Percentiles rank a stretch among this genome's conserved stretches.
Evolutionary conservation across 176 grass and related monocot species (phyloP).

Genomic region (Ananas comosus): DNA sequence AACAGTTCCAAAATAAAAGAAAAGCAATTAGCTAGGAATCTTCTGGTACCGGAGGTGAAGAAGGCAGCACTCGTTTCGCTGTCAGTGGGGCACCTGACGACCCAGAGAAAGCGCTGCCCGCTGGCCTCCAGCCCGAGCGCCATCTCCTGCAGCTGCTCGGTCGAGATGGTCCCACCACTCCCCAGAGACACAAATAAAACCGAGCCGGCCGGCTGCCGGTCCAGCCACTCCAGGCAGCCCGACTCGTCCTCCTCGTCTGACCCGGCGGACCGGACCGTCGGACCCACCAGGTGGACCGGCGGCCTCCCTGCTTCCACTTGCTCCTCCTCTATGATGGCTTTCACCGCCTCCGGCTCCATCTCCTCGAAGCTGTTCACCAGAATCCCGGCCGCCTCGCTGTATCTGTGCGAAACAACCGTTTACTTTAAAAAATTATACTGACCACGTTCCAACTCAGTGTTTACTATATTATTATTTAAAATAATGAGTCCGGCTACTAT

Average conservation of each 20-base stretch:
- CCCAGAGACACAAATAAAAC: conserved; percentile 61
- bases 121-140: conserved; percentile 53
- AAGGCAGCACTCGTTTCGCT: conserved; percentile 14
- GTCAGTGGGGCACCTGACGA: conserved; percentile 32
- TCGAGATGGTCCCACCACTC: conserved; percentile 50
- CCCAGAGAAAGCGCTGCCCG: conserved; percentile 58
- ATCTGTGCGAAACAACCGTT: not conserved
- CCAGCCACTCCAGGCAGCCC: conserved; percentile 52
- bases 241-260: not conserved
- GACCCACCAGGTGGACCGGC: conserved; percentile 38
- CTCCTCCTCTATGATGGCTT: not conserved
- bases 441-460: too few relatives aligned
- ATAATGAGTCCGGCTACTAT: too few relatives aligned
- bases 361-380: conserved; percentile 18
- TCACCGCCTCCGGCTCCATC: conserved; percentile 4
- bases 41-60: not conserved
- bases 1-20: too few relatives aligned
- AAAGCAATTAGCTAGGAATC: too few relatives aligned
- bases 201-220: conserved; percentile 44
- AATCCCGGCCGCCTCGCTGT: conserved; percentile 17
- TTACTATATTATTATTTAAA: too few relatives aligned
- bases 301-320: conserved; percentile 16
- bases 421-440: too few relatives aligned
- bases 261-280: conserved; percentile 9
- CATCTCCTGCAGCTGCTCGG: conserved; percentile 31